Percentiles rank a stretch among this genome's conserved stretches.
phyloP scores from a whole-genome alignment of 257 asterid species.

The Solanum piurae region DNA sequence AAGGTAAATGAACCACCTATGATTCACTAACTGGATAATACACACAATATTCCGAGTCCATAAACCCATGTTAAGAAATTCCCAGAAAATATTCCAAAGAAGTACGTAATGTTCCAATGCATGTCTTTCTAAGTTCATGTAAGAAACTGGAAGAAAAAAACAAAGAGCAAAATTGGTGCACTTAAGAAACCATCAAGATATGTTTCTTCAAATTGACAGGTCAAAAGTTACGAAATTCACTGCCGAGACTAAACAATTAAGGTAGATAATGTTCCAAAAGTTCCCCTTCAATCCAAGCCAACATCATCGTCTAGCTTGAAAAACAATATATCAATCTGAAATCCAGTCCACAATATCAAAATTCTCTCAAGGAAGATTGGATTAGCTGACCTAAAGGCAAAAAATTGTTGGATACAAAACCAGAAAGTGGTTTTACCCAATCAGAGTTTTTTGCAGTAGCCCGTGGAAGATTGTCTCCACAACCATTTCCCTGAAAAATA shows the following conservation, averaged over 20 bases:
- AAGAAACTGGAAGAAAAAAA: background rate
- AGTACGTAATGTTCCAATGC: background rate
- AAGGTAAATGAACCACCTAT: background rate
- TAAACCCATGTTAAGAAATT: background rate
- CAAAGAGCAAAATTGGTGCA: background rate
- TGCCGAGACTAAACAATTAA: background rate
- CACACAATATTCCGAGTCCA: background rate
- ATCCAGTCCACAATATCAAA: background rate
- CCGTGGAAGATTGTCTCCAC: conserved; percentile 17
- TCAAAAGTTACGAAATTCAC: background rate
- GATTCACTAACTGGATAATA: background rate
- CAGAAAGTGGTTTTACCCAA: conserved; percentile 37
- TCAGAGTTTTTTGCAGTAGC: conserved; percentile 5
- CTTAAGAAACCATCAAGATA: background rate
- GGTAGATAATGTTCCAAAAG: background rate
- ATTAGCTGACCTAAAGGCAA: conserved; percentile 58
- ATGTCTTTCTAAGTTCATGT: background rate
- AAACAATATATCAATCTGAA: background rate
- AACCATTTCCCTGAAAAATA: conserved; percentile 45
- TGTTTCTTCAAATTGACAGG: background rate
- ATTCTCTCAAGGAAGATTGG: background rate
- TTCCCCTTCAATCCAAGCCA: background rate
- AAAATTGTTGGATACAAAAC: conserved; percentile 53
- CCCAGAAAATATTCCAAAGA: background rate
- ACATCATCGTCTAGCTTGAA: background rate